Base-by-base conservation (phyloP, 2,329 filamentous ascomycete genomes). In the Zymoseptoria ardabiliae region DNA sequence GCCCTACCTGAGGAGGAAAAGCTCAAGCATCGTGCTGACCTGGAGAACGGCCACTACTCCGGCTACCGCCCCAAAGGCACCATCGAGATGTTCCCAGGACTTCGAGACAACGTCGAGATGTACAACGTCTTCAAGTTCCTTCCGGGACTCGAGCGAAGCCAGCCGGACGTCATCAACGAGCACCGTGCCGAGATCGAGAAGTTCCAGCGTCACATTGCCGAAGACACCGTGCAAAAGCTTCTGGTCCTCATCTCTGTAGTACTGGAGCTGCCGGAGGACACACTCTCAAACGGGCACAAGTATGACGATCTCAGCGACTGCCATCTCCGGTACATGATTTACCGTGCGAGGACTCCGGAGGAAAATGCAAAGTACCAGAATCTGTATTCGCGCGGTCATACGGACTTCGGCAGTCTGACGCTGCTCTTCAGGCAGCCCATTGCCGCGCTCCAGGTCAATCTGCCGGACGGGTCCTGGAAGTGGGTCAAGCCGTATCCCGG, bases 231-330 rank as follows among this genome's bases (percentile, higher is more conserved):
- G 0, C 74, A 81, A 3, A 80, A 80, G 23, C 75, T 88, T 0
- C 78, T 86, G 9, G 78, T 79, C 0, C 78, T 87, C 1, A 84
- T 87, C 56, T 84, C 85, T 4, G 78, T 85, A 41, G 75, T 86
- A 0, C 76, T 87, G 0, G 78, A 87, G 65, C 74, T 88, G 0
- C 81, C 82, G 0, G 83, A 87, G 66, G 78, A 85, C 2, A 77
- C 80, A 58, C 74, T 87, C 35, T 76, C 82, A 62, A 74, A 78
- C 19, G 73, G 81, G 7, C 85, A 87, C 68, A 76, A 75, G 17
- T 87, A 85, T 69, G 78, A 84, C 1, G 75, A 78, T n/a, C 77
- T 81, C 25, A 65, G 61, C 1, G 68, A 70, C 45, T 69, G 67
- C 55, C 69, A 71, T 53, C 54, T 70, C 3, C 59, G 68, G 22